phyloP scores from a whole-genome alignment of 169 alveolate genomes.

The Plasmodium knowlesi region DNA sequence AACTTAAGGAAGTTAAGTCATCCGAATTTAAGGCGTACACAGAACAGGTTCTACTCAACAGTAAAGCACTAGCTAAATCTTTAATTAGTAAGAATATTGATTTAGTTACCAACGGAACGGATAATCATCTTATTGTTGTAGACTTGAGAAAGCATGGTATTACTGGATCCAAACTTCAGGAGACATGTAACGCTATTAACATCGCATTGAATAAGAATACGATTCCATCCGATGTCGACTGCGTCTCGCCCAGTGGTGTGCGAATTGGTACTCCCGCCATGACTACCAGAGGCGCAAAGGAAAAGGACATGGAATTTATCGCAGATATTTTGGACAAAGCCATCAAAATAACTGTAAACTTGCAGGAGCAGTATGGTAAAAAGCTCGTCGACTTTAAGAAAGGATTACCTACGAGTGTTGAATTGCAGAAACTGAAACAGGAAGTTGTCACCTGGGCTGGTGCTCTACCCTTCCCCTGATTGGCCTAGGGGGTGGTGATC shows the following conservation, averaged over 20 bases:
- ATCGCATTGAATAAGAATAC: constrained; percentile 91
- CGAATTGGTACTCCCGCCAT: constrained; percentile 96
- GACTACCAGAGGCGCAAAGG: constrained; percentile 93
- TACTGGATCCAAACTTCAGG: constrained; percentile 89
- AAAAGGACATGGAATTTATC: constrained; percentile 87
- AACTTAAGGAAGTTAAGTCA: constrained; percentile 84
- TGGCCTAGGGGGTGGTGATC: not conserved
- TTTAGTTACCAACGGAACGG: constrained; percentile 93
- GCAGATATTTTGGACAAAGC: constrained; percentile 83
- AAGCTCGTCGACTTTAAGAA: constrained; percentile 79
- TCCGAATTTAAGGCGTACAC: constrained; percentile 83
- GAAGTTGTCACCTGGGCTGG: constrained; percentile 79
- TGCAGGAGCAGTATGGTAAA: constrained; percentile 80
- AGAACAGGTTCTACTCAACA: constrained; percentile 81
- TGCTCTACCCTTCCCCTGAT: constrained; percentile 75
- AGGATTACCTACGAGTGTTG: constrained; percentile 71
- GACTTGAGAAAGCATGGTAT: constrained; percentile 90
- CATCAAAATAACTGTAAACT: constrained; percentile 71
- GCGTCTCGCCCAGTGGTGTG: constrained; percentile 92
- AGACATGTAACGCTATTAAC: constrained; percentile 88
- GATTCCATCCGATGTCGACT: constrained; percentile 87
- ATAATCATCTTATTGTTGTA: constrained; percentile 92
- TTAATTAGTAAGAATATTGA: constrained; percentile 81
- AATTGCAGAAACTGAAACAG: constrained; percentile 67
- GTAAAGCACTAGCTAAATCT: constrained; percentile 88